Evolutionary conservation across 1,284 basidiomycete species (phyloP).

Genomic region (Tilletia walkeri): DNA sequence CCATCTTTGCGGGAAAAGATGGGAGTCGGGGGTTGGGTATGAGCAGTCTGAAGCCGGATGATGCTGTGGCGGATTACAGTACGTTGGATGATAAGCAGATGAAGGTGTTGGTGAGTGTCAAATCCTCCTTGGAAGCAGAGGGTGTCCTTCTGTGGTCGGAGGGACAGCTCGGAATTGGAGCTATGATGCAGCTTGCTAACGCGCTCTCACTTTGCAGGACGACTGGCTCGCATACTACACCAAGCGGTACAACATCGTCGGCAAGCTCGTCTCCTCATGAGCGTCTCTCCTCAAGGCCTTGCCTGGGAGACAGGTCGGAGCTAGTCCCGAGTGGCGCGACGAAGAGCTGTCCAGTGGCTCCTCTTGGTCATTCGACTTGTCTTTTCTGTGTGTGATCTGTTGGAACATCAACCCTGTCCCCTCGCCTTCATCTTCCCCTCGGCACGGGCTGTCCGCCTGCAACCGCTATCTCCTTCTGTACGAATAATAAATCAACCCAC

Average conservation of each 20-base stretch:
- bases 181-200: no score
- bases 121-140: no score
- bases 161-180: no score
- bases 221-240: constrained; percentile 50
- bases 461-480: background rate
- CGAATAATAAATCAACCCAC: background rate
- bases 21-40: constrained; percentile 61
- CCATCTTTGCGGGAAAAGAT: constrained; percentile 77
- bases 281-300: background rate
- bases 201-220: background rate
- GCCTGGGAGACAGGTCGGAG: no score
- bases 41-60: constrained; percentile 80
- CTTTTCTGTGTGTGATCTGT: no score
- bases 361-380: no score
- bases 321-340: no score
- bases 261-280: constrained; percentile 33
- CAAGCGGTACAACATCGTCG: constrained; percentile 54
- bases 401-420: no score
- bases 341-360: no score
- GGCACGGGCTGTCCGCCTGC: no score
- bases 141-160: no score
- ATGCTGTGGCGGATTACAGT: constrained; percentile 86
- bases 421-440: no score
- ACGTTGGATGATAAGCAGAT: constrained; percentile 70
- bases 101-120: constrained; percentile 70